phyloP scores from a whole-genome alignment of 2,329 filamentous ascomycete species.

The Neonectria punicea region DNA sequence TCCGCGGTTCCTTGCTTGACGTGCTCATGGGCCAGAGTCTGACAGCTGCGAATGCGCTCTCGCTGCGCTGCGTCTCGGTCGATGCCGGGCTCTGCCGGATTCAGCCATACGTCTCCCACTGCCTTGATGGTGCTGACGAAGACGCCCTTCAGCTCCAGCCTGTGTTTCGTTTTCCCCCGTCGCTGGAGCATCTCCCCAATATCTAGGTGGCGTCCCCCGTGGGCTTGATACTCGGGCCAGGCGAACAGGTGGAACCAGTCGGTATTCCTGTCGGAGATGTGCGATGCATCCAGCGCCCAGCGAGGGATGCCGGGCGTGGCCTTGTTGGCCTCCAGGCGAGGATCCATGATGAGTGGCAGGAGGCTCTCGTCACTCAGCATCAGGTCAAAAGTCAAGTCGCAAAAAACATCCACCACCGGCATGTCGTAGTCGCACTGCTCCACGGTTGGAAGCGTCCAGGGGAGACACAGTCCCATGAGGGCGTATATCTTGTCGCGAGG shows the following conservation, averaged over 20 bases:
- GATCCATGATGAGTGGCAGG: conserved; percentile 17
- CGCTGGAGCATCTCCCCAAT: not conserved
- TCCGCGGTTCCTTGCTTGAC: not conserved
- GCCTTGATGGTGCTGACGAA: conserved; percentile 13
- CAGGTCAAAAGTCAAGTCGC: conserved; percentile 22
- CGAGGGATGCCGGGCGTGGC: conserved; percentile 26
- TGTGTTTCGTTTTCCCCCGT: not conserved
- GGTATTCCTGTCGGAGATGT: conserved; percentile 10
- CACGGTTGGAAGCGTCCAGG: conserved; percentile 5
- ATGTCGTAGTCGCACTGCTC: conserved; percentile 24
- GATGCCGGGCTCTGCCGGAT: not conserved
- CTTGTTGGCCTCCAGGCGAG: conserved; percentile 17
- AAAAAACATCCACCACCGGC: conserved; percentile 12
- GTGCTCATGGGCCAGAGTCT: conserved; percentile 10
- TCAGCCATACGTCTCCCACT: conserved; percentile 12
- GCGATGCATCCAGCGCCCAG: conserved; percentile 20
- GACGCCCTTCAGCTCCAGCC: conserved; percentile 12
- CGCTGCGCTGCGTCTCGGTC: not conserved
- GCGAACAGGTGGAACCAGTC: conserved; percentile 22
- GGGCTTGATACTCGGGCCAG: conserved; percentile 19
- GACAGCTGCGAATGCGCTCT: conserved; percentile 4
- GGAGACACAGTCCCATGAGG: conserved; percentile 12
- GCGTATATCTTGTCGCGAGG: conserved; percentile 24
- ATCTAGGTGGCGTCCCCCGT: conserved; percentile 3
- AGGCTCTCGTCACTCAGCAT: conserved; percentile 23